These are phyloP conservation scores for Phytopythium sindhum DNA, from an alignment of 352 stramenopile species.

Conservation along the genomic window DNA sequence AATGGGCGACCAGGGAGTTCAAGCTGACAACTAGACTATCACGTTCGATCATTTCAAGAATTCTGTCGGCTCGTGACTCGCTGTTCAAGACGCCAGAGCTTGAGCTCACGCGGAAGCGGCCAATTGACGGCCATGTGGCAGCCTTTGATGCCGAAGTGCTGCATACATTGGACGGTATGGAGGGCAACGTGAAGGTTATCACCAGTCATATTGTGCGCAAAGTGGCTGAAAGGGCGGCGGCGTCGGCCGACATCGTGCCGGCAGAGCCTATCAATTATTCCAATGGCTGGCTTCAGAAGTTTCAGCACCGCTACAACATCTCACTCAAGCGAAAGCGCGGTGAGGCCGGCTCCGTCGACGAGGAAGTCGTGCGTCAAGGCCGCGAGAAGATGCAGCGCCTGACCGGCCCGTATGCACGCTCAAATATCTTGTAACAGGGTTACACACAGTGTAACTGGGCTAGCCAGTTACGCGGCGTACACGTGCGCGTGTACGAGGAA, in stretches of 20 bases:
- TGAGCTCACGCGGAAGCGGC: neutral
- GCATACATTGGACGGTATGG: neutral
- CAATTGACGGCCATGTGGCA: neutral
- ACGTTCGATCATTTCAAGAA: too few relatives aligned
- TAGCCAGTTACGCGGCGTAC: too few relatives aligned
- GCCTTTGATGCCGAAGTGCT: neutral
- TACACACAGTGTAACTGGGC: too few relatives aligned
- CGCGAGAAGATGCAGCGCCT: neutral
- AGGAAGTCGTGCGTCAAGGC: too few relatives aligned
- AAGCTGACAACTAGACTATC: neutral
- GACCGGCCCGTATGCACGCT: too few relatives aligned
- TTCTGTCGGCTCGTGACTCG: too few relatives aligned
- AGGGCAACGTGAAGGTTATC: too few relatives aligned
- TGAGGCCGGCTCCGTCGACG: neutral
- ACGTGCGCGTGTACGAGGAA: too few relatives aligned
- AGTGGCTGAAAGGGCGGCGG: neutral
- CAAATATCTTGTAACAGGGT: too few relatives aligned
- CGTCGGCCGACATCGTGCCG: too few relatives aligned
- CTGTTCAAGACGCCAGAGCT: too few relatives aligned
- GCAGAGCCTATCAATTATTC: neutral
- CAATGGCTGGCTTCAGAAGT: neutral
- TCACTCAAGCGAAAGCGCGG: neutral
- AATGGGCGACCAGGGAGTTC: neutral
- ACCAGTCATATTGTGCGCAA: neutral
- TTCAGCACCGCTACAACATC: neutral